A percentile compares a stretch with the other conserved stretches of the same genome.
These are phyloP conservation scores for Verticillium nubilum DNA, from an alignment of 2,329 filamentous ascomycete species.

Conservation along the genomic window DNA sequence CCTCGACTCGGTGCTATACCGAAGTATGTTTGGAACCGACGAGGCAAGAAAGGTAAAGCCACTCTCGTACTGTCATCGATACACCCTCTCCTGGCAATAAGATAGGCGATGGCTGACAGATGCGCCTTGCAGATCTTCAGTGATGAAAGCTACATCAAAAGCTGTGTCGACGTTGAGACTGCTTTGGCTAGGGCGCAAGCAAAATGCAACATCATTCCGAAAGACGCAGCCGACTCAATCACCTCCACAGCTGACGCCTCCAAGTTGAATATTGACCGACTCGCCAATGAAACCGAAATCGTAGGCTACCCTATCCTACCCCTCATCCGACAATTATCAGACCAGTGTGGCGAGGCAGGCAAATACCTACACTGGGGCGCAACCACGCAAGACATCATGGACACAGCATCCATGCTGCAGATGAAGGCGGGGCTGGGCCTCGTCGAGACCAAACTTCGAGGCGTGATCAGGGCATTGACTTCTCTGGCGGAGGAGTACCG, in stretches of 20 bases:
- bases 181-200: slow-evolving; percentile 46
- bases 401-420: slow-evolving; percentile 45
- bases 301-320: slow-evolving; percentile 50
- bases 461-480: slow-evolving; percentile 34
- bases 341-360: slow-evolving; percentile 22
- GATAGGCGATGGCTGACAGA: no score
- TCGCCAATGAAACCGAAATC: slow-evolving; percentile 46
- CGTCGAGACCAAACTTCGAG: slow-evolving; percentile 35
- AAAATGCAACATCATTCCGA: slow-evolving; percentile 38
- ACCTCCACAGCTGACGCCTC: slow-evolving; percentile 23
- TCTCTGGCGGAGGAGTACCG: slow-evolving; percentile 31
- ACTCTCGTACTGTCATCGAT: not conserved
- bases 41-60: slow-evolving; percentile 38
- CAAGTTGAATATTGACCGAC: slow-evolving; percentile 14
- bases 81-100: not conserved
- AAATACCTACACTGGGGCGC: slow-evolving; percentile 52
- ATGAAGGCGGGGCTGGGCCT: slow-evolving; percentile 44
- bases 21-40: slow-evolving; percentile 44
- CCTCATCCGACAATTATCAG: slow-evolving; percentile 40
- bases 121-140: slow-evolving; percentile 37
- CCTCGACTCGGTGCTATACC: slow-evolving; percentile 45
- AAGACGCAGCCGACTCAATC: slow-evolving; percentile 25
- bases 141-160: slow-evolving; percentile 41
- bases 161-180: slow-evolving; percentile 44
- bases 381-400: slow-evolving; percentile 56